Evolutionary conservation across 1,284 basidiomycete genomes (phyloP).

Genomic region (Phaffia rhodozyma): DNA sequence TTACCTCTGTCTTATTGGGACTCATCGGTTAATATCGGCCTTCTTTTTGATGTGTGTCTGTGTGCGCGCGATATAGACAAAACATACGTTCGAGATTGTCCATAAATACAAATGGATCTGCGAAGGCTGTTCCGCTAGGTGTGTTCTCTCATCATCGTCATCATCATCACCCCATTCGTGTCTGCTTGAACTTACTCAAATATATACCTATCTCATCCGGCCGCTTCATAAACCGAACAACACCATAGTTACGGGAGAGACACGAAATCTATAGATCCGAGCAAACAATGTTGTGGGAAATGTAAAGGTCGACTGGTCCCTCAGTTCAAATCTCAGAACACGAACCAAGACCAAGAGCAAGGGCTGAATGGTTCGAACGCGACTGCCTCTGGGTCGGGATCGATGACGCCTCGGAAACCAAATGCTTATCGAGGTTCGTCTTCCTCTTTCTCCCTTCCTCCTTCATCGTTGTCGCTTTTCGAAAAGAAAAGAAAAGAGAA

Average conservation of each 20-base stretch:
- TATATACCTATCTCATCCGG: too few species aligned
- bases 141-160: not conserved
- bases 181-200: too few species aligned
- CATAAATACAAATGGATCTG: constrained; percentile 17
- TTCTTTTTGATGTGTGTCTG: not conserved
- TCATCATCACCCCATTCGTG: too few species aligned
- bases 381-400: not conserved
- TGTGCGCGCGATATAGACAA: not conserved
- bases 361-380: not conserved
- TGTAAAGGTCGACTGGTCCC: constrained; percentile 9
- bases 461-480: not conserved
- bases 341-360: not conserved
- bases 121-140: constrained; percentile 2
- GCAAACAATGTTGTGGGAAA: constrained; percentile 3
- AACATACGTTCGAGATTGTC: constrained; percentile 14
- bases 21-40: not conserved
- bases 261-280: constrained; percentile 14
- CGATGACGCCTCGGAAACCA: constrained; percentile 7
- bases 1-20: not conserved
- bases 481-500: too few species aligned
- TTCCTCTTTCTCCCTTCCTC: not conserved
- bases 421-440: constrained; percentile 12
- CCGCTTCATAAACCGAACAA: too few species aligned
- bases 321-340: not conserved
- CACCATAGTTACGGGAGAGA: constrained; percentile 16